Base-by-base conservation (phyloP, 768 basidiomycete genomes). In the Dentipellis sp. region DNA sequence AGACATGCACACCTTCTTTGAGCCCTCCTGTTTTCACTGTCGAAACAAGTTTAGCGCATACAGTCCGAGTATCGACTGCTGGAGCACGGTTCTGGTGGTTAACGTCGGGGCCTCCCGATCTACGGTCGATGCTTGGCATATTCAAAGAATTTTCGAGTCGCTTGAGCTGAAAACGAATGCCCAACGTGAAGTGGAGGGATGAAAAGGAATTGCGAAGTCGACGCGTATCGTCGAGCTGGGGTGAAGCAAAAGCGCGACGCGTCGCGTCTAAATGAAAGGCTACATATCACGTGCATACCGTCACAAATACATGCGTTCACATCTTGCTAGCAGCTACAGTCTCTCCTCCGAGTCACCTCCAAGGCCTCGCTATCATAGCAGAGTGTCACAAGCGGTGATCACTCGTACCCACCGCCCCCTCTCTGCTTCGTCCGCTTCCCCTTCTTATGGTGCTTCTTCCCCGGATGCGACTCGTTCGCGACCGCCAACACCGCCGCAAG, bases 321-420 rank as follows among this genome's bases (percentile, higher is more conserved):
- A 29, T 29, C 29, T 29, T 29, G 29, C 29, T 29, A 29, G 29
- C 29, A 29, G 29, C 29, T 29, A 29, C 29, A 29, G 29, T 29
- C 29, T 29, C n/a, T n/a, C n/a, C n/a, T n/a, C n/a, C n/a, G n/a
- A n/a, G n/a, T n/a, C n/a, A n/a, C n/a, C n/a, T n/a, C n/a, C n/a
- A n/a, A n/a, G n/a, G n/a, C n/a, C n/a, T n/a, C n/a, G n/a, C n/a
- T n/a, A n/a, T n/a, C n/a, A n/a, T n/a, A n/a, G n/a, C n/a, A n/a
- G n/a, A n/a, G n/a, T n/a, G n/a, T n/a, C n/a, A n/a, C n/a, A n/a
- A n/a, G n/a, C n/a, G 29, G 29, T 6, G 6, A 29, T 54, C 65
- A 80, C 68, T 97, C 95, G 63, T 97, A 98, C 21, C 95, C 95
- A 65, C 82, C 87, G 12, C 95, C 95, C 65, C 91, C 93, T 59